Evolutionary conservation across 805 yeast genomes (phyloP).

Genomic region (Tetrapisispora fleetii): DNA sequence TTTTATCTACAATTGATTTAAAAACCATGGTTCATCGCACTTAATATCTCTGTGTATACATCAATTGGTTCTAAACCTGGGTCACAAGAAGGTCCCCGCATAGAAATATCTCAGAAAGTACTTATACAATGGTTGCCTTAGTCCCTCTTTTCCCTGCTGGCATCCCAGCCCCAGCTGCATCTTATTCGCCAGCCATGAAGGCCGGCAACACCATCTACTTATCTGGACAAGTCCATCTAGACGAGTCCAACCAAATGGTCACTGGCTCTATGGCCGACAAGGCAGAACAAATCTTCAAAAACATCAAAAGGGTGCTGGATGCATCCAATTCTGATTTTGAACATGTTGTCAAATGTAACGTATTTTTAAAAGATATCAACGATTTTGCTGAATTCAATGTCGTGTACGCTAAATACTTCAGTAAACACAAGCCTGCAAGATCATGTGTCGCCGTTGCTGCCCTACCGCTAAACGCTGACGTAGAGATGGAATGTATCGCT

Average conservation of each 20-base stretch:
- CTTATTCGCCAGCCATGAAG: conserved; percentile 90
- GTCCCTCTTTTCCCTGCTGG: background rate
- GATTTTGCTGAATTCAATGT: conserved; percentile 75
- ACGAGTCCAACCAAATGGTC: conserved; percentile 67
- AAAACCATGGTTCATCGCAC: too few species aligned
- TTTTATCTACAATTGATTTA: too few species aligned
- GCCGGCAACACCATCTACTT: conserved; percentile 80
- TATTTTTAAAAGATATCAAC: conserved; percentile 82
- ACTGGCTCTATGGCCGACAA: conserved; percentile 66
- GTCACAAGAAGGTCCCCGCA: too few species aligned
- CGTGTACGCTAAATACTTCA: conserved; percentile 70
- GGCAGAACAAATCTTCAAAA: conserved; percentile 62
- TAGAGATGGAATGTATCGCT: conserved; percentile 87
- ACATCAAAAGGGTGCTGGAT: conserved; percentile 59
- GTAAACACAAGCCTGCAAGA: conserved; percentile 82
- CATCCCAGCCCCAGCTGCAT: conserved; percentile 95
- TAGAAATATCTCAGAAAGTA: background rate
- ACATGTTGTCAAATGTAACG: conserved; percentile 73
- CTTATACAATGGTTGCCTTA: background rate
- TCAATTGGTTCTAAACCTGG: too few species aligned
- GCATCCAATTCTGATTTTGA: conserved; percentile 77
- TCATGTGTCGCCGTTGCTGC: conserved; percentile 90
- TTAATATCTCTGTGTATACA: too few species aligned
- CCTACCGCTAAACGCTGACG: conserved; percentile 76
- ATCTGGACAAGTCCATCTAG: conserved; percentile 90